Percentiles rank a stretch among this genome's conserved stretches.
Conservation (phyloP, 2,329 filamentous ascomycete species). For the Chaetomium strumarium region DNA sequence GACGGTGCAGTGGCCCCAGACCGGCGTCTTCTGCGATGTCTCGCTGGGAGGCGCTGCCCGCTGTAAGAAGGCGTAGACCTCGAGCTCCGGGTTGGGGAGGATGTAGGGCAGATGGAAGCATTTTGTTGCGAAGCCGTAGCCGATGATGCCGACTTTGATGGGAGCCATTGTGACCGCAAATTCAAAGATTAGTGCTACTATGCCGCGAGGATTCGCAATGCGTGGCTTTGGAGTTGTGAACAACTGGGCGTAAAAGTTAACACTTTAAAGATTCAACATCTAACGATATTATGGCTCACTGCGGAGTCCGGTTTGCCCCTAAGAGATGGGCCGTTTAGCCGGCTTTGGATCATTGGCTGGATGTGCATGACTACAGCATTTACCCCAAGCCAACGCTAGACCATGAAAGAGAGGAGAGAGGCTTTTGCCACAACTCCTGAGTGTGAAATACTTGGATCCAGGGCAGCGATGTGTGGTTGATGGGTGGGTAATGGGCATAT, state of each 20-base stretch:
- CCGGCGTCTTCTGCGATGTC: not conserved
- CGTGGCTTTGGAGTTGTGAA: not conserved
- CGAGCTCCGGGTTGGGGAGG: constrained; percentile 38
- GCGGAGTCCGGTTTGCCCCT: not conserved
- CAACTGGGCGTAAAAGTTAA: too few relatives aligned
- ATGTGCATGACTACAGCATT: not conserved
- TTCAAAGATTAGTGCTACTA: too few relatives aligned
- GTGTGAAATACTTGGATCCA: too few relatives aligned
- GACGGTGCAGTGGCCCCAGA: constrained; percentile 41
- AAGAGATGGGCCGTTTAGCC: not conserved
- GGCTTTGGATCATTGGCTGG: not conserved
- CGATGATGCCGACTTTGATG: constrained; percentile 44
- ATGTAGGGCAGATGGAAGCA: constrained; percentile 48
- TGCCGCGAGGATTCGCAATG: too few relatives aligned
- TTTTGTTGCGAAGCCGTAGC: constrained; percentile 44
- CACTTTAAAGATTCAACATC: too few relatives aligned
- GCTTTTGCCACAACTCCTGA: too few relatives aligned
- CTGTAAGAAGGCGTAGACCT: constrained; percentile 44
- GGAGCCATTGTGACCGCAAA: constrained; percentile 2
- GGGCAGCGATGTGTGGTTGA: too few relatives aligned
- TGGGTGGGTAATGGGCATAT: too few relatives aligned
- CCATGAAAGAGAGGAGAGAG: too few relatives aligned
- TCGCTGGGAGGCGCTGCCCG: constrained; percentile 32
- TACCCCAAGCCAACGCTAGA: too few relatives aligned
- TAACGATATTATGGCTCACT: too few relatives aligned